phyloP scores from a whole-genome alignment of 768 basidiomycete species.

The Lyophyllum shimeji region DNA sequence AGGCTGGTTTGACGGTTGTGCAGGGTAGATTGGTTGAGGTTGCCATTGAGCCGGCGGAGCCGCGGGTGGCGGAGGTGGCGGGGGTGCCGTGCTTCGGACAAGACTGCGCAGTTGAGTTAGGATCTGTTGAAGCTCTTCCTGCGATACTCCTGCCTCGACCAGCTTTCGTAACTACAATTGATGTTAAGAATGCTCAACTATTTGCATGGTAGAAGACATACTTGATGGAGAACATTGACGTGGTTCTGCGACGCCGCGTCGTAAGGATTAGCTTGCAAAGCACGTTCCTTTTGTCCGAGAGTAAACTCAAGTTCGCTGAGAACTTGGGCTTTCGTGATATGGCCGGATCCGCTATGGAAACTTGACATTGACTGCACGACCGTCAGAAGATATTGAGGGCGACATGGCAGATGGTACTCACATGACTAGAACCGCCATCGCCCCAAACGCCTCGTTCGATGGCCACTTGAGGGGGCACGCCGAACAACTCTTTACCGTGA shows the following conservation, averaged over 20 bases:
- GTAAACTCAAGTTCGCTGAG: constrained; percentile 82
- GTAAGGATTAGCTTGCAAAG: constrained; percentile 68
- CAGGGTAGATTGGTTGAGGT: constrained; percentile 12
- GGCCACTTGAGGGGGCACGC: constrained; percentile 70
- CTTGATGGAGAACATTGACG: constrained; percentile 78
- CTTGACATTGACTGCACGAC: constrained; percentile 26
- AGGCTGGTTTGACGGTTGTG: constrained; percentile 19
- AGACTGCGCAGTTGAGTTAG: constrained; percentile 66
- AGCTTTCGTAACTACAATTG: constrained; percentile 58
- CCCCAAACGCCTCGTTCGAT: constrained; percentile 89
- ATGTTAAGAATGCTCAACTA: constrained; percentile 2
- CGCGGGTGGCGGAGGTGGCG: constrained; percentile 25
- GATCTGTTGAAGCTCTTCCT: constrained; percentile 77
- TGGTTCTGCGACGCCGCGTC: constrained; percentile 71
- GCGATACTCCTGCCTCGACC: constrained; percentile 78
- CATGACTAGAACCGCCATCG: constrained; percentile 41
- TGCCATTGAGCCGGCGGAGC: constrained; percentile 22
- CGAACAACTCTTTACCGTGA: constrained; percentile 81
- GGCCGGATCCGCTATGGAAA: constrained; percentile 37
- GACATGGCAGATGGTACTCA: constrained; percentile 27
- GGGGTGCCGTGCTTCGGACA: constrained; percentile 42
- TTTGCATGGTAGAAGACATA: constrained; percentile 31
- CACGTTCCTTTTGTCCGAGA: constrained; percentile 77
- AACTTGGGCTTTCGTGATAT: constrained; percentile 76
- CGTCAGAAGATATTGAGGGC: constrained; percentile 6